Percentiles rank a stretch among this genome's conserved stretches.
Evolutionary conservation across 805 yeast species (phyloP).

Genomic region (Sugiyamaella smithiae): DNA sequence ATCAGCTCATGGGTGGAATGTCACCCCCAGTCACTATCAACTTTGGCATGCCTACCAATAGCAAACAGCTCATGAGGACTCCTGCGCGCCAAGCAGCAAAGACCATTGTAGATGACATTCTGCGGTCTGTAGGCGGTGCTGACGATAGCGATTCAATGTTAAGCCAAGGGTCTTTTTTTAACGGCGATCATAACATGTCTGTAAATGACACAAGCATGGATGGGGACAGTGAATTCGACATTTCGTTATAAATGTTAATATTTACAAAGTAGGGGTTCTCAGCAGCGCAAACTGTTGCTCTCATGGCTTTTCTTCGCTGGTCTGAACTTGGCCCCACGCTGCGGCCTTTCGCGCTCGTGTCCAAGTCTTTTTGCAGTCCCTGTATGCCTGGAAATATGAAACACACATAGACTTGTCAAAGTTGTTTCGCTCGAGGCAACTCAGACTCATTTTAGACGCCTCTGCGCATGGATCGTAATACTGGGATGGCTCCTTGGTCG

Average conservation of each 20-base stretch:
- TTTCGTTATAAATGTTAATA: conserved; percentile 2
- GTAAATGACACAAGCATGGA: neutral
- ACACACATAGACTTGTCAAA: conserved; percentile 65
- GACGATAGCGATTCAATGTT: conserved; percentile 18
- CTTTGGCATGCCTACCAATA: conserved; percentile 14
- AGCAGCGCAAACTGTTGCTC: too few relatives aligned
- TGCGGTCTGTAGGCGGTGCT: conserved; percentile 23
- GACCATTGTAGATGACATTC: conserved; percentile 23
- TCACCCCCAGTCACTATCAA: conserved; percentile 28
- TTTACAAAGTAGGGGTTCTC: too few relatives aligned
- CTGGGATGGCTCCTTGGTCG: conserved; percentile 72
- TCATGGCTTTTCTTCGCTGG: neutral
- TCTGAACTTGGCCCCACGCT: conserved; percentile 3
- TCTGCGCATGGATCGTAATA: conserved; percentile 93
- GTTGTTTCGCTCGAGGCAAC: conserved; percentile 75
- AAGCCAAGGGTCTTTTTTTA: conserved; percentile 12
- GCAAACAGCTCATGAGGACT: conserved; percentile 18
- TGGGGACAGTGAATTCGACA: conserved; percentile 5
- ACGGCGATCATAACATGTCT: neutral
- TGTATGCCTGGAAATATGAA: conserved; percentile 87
- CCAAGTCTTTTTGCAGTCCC: conserved; percentile 88
- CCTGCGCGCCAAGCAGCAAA: conserved; percentile 27
- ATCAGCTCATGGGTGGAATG: conserved; percentile 23
- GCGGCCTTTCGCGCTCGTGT: conserved; percentile 22
- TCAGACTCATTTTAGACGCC: conserved; percentile 80